Evolutionary conservation across 768 basidiomycete species (phyloP), one percentile per base, ranked within the genome.

Genomic region (Phlegmacium glaucopus): DNA sequence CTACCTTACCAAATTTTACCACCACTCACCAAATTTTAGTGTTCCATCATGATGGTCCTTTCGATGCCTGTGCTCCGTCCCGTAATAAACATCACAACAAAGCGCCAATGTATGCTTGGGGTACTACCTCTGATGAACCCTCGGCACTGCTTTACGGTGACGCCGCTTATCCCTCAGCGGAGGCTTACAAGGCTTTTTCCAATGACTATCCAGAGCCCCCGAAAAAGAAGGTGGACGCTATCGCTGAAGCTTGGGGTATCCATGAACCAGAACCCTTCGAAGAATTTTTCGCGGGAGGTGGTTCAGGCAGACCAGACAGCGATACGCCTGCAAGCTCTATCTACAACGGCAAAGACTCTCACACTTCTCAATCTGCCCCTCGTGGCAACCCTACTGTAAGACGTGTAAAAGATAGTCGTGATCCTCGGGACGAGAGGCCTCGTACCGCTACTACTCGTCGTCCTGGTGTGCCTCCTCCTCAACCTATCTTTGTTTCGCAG

Each of bases 1-100:
- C 39, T 44, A 39, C 18, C 35, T 41, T 18, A 44, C 53, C 18
- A 17, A 28, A 43, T 45, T 36, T 44, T 26, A 25, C 22, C 34
- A 13, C 43, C 46, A 29, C 18, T 40, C 25, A 41, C 45, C 58
- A 40, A 29, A 36, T 18, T 25, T 44, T 54, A 93, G 90, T 89
- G 82, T 89, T 93, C 69, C 90, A 94, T 60, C 90, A 94, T 59
- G 91, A 93, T 59, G 90, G 90, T 26, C 91, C 90, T 10, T 94
- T 93, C 63, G 90, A 94, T 61, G 91, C 90, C 25, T 92, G 90
- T 61, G 90, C 90, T 2, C 90, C 90, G 1, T 92, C 90, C 39
- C 86, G 91, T 59, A 94, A 94, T 70, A 80, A 81, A 39, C 81
- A 88, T 56, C 82, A 78, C 55, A 80, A 76, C 60, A 84, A 82